Base-by-base conservation (phyloP, 352 stramenopile species). In the Pythium grandisporangium region DNA sequence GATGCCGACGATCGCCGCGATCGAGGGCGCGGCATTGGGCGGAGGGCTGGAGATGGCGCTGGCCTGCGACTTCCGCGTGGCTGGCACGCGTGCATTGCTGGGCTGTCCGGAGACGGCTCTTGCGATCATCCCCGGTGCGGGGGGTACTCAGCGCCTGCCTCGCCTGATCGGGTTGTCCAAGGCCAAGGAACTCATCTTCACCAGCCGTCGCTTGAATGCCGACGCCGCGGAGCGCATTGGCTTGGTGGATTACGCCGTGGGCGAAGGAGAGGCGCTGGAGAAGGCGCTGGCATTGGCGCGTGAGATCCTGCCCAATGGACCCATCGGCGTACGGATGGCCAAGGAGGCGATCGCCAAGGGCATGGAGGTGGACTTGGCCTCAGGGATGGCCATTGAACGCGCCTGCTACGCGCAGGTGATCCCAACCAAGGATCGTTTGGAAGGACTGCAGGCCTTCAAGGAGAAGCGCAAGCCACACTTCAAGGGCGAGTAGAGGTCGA, bases 181-280 rank as follows among this genome's bases (percentile, higher is more conserved):
- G 55, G 91, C 91, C 8, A 98, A 97, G 55, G 89, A 98, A 50
- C 72, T 98, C 23, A 96, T 98, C 51, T 97, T 92, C 56, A 97
- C 88, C 5, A 90, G 74, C 29, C 70, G 82, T n/a, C 75, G 81
- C 21, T 66, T 98, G 7, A 60, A 63, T 36, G 78, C 78, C 1
- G 58, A 76, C 20, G 55, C 73, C 40, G 92, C 86, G 13, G 68
- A 82, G 47, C 70, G 84, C 51, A 71, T 95, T 17, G 90, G 90
- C 0, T 58, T 98, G 4, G 86, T 96, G 5, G 79, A 97, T 43
- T 84, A 95, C 16, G 66, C 86, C 1, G 87, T 96, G 12, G 48
- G 64, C 7, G 68, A 79, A 53, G 75, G 69, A 16, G 58, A 55
- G 7, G 77, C 84, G 3, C 55, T 85, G 20, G 63, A 77, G 21